Base-by-base conservation (phyloP, 2,329 filamentous ascomycete genomes). In the Shiraia sp. region DNA sequence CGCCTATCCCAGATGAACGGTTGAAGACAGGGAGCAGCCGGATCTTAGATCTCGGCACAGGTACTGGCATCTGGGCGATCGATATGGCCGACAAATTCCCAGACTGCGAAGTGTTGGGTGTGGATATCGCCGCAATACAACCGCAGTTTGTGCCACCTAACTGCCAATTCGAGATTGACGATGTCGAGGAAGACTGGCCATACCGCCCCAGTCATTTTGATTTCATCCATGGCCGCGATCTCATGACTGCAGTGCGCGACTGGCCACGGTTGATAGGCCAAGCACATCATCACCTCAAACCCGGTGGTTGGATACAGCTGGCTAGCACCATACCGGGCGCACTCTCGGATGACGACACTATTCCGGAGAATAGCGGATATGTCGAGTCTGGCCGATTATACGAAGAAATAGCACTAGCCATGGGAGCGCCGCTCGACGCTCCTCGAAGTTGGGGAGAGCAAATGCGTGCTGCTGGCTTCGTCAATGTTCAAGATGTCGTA, bases 141-240 rank as follows among this genome's bases (percentile, higher is more conserved):
- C 67, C 67, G 1, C 33, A 38, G 15, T 75, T 75, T 22, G 57
- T 65, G 4, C 69, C 69, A 1, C 63, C 66, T 12, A 72, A 71
- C 38, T 61, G 61, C 32, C 53, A 46, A 23, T 72, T 72, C 50
- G 65, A 72, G 38, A 62, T 72, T 33, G 69, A 72, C 40, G 67
- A 72, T 36, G 50, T 66, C 10, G 67, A 71, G 30, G 55, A 65
- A 6, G 61, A 69, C 19, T 72, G 69, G 68, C 51, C 55, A 1
- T 65, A 63, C 26, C 65, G 72, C 3, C 40, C 47, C 2, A 38
- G 42, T 1, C 55, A 59, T 34, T 66, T 65, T 40, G 61, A 68
- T 42, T 61, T 56, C 16, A 54, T 68, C 34, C 63, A 66, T 41
- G 42, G 51, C 27, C 57, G 63, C 16, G 62, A 65, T 33, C 43